Evolutionary conservation across 768 basidiomycete genomes (phyloP).

Genomic region (Mycena indigotica): DNA sequence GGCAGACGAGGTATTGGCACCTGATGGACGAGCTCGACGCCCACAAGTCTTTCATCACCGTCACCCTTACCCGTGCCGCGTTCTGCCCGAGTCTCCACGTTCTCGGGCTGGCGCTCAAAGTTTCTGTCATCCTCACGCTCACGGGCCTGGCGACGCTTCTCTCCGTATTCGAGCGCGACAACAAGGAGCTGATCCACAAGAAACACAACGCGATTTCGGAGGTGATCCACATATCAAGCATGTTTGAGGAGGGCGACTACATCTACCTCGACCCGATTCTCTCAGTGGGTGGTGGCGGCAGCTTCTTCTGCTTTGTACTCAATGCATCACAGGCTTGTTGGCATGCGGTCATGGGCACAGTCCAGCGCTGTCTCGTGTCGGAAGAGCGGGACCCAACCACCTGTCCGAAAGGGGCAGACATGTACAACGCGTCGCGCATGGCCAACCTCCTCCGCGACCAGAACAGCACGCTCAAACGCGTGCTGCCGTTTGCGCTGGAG

Average conservation of each 20-base stretch:
- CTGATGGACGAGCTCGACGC: constrained; percentile 11
- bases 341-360: background rate
- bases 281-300: constrained; percentile 1
- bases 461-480: background rate
- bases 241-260: constrained; percentile 10
- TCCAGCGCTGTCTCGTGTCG: background rate
- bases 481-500: background rate
- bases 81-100: constrained; percentile 1
- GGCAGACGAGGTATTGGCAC: constrained; percentile 11
- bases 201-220: constrained; percentile 5
- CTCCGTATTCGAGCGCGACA: constrained; percentile 31
- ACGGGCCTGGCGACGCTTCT: constrained; percentile 16
- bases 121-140: constrained; percentile 3
- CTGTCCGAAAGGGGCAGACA: background rate
- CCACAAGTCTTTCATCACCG: constrained; percentile 5
- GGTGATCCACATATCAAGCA: constrained; percentile 9
- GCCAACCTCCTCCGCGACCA: background rate
- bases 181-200: constrained; percentile 1
- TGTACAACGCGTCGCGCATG: background rate
- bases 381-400: background rate
- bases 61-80: constrained; percentile 1
- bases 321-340: background rate
- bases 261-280: constrained; percentile 2
- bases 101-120: constrained; percentile 7
- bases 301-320: background rate